Conservation (phyloP, 352 stramenopile genomes). For the Globisporangium takayamanum region DNA sequence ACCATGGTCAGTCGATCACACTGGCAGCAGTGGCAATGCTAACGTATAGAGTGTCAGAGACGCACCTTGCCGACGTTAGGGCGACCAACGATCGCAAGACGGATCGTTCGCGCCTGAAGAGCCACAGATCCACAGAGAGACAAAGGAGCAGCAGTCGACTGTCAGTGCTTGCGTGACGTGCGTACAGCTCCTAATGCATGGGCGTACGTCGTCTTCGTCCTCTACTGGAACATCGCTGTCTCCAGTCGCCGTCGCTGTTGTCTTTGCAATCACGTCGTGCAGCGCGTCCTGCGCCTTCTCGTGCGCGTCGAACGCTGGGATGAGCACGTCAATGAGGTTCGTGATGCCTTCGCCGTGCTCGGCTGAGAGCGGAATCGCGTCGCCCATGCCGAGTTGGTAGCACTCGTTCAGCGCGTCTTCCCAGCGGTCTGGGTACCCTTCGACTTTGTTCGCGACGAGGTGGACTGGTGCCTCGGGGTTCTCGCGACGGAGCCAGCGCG, state of each 20-base stretch:
- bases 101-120: constrained; percentile 50
- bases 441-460: constrained; percentile 74
- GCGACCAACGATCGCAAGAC: constrained; percentile 71
- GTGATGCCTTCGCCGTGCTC: constrained; percentile 75
- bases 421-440: constrained; percentile 63
- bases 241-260: background rate
- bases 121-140: background rate
- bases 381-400: constrained; percentile 64
- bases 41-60: background rate
- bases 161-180: too few species aligned
- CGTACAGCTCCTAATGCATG: background rate
- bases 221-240: constrained; percentile 20
- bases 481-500: constrained; percentile 61
- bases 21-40: background rate
- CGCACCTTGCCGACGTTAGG: constrained; percentile 68
- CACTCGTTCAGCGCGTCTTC: constrained; percentile 67
- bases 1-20: too few species aligned
- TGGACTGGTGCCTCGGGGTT: constrained; percentile 57
- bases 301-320: constrained; percentile 60
- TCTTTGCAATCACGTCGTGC: constrained; percentile 5
- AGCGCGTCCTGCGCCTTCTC: constrained; percentile 39
- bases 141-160: constrained; percentile 1
- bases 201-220: constrained; percentile 50
- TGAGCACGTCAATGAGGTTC: constrained; percentile 62
- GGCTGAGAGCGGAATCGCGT: constrained; percentile 62